Conservation (phyloP, 2,329 filamentous ascomycete genomes). For the Colletotrichum incanum region DNA sequence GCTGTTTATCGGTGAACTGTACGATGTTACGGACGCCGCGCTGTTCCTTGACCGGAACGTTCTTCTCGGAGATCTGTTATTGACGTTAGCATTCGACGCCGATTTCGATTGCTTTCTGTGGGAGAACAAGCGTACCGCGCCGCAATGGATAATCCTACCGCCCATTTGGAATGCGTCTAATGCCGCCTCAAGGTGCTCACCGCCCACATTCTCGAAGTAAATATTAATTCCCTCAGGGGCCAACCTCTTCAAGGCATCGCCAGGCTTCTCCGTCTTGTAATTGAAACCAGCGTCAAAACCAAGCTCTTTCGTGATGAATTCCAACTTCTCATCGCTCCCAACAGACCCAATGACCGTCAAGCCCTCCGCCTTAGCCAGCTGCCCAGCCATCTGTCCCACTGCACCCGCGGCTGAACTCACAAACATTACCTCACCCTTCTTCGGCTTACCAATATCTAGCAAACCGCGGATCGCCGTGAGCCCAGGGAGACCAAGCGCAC, state of each 20-base stretch:
- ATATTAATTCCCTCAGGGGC: constrained; percentile 83
- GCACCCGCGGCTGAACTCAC: constrained; percentile 82
- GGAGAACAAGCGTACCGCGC: constrained; percentile 67
- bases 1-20: constrained; percentile 74
- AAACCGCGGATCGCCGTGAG: constrained; percentile 82
- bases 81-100: neutral
- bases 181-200: constrained; percentile 76
- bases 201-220: constrained; percentile 87
- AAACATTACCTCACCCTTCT: constrained; percentile 85
- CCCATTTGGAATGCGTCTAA: constrained; percentile 74
- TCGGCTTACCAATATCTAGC: constrained; percentile 82
- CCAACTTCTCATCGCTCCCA: constrained; percentile 81
- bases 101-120: neutral
- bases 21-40: constrained; percentile 79
- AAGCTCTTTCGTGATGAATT: constrained; percentile 79
- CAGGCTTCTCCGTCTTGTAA: constrained; percentile 82
- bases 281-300: constrained; percentile 83
- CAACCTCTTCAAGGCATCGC: constrained; percentile 75
- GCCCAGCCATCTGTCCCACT: constrained; percentile 82
- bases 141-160: constrained; percentile 75
- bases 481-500: constrained; percentile 83
- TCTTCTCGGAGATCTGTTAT: constrained; percentile 79
- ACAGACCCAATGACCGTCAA: constrained; percentile 82
- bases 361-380: constrained; percentile 83
- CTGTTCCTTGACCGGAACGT: constrained; percentile 65